phyloP scores from a whole-genome alignment of 164 flowering plant genomes.

The Saururus chinensis region DNA sequence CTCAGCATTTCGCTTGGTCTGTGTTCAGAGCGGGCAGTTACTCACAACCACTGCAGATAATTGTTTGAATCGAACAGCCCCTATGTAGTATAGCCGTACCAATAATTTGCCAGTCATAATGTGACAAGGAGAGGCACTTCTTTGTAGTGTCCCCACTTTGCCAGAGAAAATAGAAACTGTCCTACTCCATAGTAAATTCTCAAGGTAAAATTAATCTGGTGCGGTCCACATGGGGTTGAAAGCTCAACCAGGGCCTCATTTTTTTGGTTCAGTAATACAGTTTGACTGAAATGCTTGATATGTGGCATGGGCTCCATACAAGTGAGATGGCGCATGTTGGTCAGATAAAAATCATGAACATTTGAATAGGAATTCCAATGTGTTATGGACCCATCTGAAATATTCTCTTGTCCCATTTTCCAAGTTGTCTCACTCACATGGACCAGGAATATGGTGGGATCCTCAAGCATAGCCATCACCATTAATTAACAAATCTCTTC shows the following conservation, averaged over 20 bases:
- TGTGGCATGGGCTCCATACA: no score
- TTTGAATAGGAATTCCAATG: neutral
- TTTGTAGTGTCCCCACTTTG: neutral
- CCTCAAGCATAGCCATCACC: neutral
- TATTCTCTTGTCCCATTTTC: neutral
- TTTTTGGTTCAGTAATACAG: no score
- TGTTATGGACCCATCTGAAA: neutral
- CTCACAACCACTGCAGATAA: neutral
- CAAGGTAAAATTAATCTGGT: no score
- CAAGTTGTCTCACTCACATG: neutral
- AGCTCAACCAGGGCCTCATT: no score
- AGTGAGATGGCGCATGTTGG: no score
- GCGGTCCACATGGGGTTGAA: no score
- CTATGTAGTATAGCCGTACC: neutral
- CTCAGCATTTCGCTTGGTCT: no score
- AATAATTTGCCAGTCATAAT: neutral
- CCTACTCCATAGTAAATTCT: no score
- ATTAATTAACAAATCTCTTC: neutral
- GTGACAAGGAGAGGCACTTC: neutral
- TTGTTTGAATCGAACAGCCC: neutral
- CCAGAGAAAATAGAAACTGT: no score
- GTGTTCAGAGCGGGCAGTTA: no score
- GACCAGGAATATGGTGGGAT: neutral
- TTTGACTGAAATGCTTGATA: no score
- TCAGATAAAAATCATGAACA: neutral